Conservation (phyloP, 352 stramenopile genomes). For the Globisporangium nagaii region DNA sequence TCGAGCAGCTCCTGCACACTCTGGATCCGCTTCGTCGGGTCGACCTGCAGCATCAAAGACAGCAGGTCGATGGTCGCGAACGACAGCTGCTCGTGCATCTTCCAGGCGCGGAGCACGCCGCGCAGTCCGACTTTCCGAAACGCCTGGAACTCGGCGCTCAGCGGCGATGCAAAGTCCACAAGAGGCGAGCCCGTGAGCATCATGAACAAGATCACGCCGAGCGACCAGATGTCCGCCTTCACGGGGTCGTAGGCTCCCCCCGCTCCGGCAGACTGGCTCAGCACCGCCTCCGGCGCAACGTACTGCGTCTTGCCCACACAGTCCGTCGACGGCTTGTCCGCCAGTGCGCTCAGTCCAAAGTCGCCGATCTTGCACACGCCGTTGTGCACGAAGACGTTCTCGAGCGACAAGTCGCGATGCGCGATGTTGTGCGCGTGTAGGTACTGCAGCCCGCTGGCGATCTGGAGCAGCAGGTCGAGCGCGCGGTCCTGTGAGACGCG, state of each 20-base stretch:
- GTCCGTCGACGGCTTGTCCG: constrained; percentile 7
- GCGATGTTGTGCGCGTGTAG: constrained; percentile 21
- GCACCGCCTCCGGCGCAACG: constrained; percentile 56
- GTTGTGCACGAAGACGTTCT: constrained; percentile 51
- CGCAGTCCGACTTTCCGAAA: constrained; percentile 19
- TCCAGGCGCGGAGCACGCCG: constrained; percentile 24
- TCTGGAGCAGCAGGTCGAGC: constrained; percentile 8
- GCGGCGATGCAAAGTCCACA: constrained; percentile 19
- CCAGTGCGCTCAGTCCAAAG: constrained; percentile 38
- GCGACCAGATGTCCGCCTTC: constrained; percentile 63
- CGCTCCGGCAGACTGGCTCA: constrained; percentile 12
- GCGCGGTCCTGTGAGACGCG: neutral
- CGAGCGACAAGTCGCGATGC: constrained; percentile 58
- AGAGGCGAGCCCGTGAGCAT: constrained; percentile 62
- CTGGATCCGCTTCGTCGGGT: constrained; percentile 10
- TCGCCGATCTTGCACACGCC: constrained; percentile 46
- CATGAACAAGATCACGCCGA: constrained; percentile 67
- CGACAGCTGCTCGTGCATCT: constrained; percentile 13
- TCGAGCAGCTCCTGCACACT: constrained; percentile 7
- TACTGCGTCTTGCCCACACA: constrained; percentile 46
- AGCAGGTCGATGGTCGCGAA: constrained; percentile 15
- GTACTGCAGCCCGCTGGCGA: constrained; percentile 4
- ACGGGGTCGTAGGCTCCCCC: constrained; percentile 41
- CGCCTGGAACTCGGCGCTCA: constrained; percentile 24
- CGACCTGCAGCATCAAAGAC: constrained; percentile 18